A percentile compares a stretch with the other conserved stretches of the same genome.
These are phyloP conservation scores for Anaeramoeba flamelloides DNA, from an alignment of 78 protist species.

Conservation along the genomic window DNA sequence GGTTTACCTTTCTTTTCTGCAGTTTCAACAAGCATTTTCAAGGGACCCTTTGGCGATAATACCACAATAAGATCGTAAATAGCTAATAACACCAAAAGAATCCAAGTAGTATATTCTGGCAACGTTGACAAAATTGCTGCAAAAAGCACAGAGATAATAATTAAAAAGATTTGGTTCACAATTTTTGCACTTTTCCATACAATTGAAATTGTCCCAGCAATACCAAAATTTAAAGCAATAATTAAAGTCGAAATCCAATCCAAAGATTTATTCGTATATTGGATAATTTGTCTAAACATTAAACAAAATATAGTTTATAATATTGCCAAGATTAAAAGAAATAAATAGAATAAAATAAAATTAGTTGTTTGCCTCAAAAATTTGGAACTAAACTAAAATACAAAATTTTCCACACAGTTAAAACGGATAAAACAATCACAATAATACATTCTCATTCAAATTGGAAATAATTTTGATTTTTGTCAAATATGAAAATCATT, in stretches of 20 bases:
- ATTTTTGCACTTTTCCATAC: conserved; percentile 50
- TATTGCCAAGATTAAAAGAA: too few relatives aligned
- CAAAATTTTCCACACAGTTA: too few relatives aligned
- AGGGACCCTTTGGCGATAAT: conserved; percentile 76
- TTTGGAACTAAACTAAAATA: too few relatives aligned
- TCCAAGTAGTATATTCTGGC: conserved; percentile 88
- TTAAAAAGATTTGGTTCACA: conserved; percentile 49
- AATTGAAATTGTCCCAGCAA: conserved; percentile 53
- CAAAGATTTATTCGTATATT: background rate
- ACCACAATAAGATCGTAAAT: conserved; percentile 70
- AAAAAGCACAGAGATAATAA: conserved; percentile 8
- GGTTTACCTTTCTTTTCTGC: conserved; percentile 73
- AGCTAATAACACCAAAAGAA: conserved; percentile 53
- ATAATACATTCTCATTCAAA: too few relatives aligned
- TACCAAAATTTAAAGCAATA: conserved; percentile 55
- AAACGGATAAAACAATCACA: too few relatives aligned
- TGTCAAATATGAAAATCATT: too few relatives aligned
- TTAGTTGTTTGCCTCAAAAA: too few relatives aligned
- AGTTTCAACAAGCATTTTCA: conserved; percentile 61
- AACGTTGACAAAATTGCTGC: conserved; percentile 6
- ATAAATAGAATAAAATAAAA: too few relatives aligned
- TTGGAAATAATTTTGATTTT: too few relatives aligned
- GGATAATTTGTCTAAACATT: background rate
- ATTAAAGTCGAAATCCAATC: conserved; percentile 21
- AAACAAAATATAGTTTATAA: too few relatives aligned